Percentiles rank a stretch among this genome's conserved stretches.
These are phyloP conservation scores for Trichoderma aggressivum DNA, from an alignment of 2,329 filamentous ascomycete genomes.

Conservation along the genomic window DNA sequence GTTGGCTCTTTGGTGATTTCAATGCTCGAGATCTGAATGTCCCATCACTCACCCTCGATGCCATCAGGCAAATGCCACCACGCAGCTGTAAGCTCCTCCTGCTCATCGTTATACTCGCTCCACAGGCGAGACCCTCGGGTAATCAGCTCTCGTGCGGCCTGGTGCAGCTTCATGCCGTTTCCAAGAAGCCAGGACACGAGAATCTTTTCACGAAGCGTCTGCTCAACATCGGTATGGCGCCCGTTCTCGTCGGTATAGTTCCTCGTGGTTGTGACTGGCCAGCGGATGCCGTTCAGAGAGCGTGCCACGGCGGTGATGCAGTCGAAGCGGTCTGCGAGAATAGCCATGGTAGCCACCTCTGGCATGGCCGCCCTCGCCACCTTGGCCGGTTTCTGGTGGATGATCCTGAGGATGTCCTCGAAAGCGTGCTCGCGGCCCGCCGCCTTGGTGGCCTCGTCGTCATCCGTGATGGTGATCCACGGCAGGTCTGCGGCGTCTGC, in stretches of 20 bases:
- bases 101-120: conserved; percentile 41
- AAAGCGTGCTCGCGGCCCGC: conserved; percentile 60
- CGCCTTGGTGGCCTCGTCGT: conserved; percentile 63
- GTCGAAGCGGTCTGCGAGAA: conserved; percentile 72
- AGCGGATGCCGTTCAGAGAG: conserved; percentile 54
- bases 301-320: conserved; percentile 54
- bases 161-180: conserved; percentile 56
- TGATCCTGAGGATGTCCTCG: conserved; percentile 62
- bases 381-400: conserved; percentile 54
- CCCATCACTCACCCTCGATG: conserved; percentile 54
- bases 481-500: conserved; percentile 55
- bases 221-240: conserved; percentile 50
- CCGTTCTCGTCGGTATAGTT: conserved; percentile 38
- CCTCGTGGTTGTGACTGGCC: conserved; percentile 46
- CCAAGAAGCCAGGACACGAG: conserved; percentile 64
- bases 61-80: conserved; percentile 73
- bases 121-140: conserved; percentile 61
- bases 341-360: conserved; percentile 64
- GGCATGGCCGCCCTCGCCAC: conserved; percentile 47
- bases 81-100: conserved; percentile 38
- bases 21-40: neutral
- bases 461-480: conserved; percentile 60
- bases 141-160: conserved; percentile 63
- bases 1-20: no score
- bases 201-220: conserved; percentile 66